phyloP scores from a whole-genome alignment of 352 stramenopile genomes.

The Nannochloropsis limnetica region DNA sequence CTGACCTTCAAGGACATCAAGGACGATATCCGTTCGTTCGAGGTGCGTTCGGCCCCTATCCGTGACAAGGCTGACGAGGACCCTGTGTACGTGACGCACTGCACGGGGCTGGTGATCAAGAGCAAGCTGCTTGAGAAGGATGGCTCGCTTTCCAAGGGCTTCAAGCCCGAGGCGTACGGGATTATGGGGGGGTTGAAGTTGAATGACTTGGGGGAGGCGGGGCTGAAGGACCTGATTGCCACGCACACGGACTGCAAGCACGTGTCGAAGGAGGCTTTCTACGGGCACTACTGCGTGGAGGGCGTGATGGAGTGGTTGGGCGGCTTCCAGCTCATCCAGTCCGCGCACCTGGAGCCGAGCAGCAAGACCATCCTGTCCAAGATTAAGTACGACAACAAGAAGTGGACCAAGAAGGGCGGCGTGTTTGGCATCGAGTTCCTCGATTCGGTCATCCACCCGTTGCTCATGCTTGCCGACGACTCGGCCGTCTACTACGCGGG shows the following conservation, averaged over 20 bases:
- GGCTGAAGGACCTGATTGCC: conserved; percentile 8
- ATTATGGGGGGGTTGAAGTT: not conserved
- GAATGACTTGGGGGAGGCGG: not conserved
- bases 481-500: conserved; percentile 34
- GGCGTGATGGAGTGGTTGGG: conserved; percentile 17
- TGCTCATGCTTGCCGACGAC: conserved; percentile 19
- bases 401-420: not conserved
- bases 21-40: conserved; percentile 22
- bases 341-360: not conserved
- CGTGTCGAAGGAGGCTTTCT: conserved; percentile 29
- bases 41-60: conserved; percentile 13
- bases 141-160: conserved; percentile 20
- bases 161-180: conserved; percentile 23
- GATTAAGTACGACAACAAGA: conserved; percentile 18
- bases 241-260: conserved; percentile 14
- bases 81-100: conserved; percentile 11
- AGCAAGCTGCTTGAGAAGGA: conserved; percentile 27
- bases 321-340: conserved; percentile 21
- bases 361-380: conserved; percentile 4
- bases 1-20: conserved; percentile 18
- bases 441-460: conserved; percentile 18
- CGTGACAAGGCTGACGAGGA: conserved; percentile 19
- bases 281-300: conserved; percentile 22
- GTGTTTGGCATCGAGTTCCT: conserved; percentile 18
- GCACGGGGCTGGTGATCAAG: not conserved